These are phyloP conservation scores for Lagenidium giganteum DNA, from an alignment of 352 stramenopile species.

Conservation along the genomic window DNA sequence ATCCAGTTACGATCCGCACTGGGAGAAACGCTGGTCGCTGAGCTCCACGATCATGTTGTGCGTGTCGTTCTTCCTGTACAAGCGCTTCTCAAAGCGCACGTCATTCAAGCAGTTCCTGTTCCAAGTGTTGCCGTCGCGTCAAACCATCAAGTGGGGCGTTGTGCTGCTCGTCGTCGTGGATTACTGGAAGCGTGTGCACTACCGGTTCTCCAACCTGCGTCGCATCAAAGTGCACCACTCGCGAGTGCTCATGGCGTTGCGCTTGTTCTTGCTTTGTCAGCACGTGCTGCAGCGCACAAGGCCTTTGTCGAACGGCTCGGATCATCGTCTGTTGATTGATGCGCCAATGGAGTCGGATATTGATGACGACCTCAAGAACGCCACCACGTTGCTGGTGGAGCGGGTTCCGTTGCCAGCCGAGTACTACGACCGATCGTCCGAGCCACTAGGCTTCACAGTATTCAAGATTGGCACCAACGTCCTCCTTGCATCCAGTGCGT, in stretches of 20 bases:
- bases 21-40: slow-evolving; percentile 83
- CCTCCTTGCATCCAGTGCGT: slow-evolving; percentile 68
- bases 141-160: slow-evolving; percentile 59
- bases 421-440: slow-evolving; percentile 81
- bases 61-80: slow-evolving; percentile 59
- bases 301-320: slow-evolving; percentile 61
- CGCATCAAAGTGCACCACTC: slow-evolving; percentile 84
- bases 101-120: slow-evolving; percentile 65
- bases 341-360: slow-evolving; percentile 83
- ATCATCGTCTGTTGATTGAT: slow-evolving; percentile 78
- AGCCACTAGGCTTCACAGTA: slow-evolving; percentile 67
- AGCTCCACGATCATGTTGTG: slow-evolving; percentile 56
- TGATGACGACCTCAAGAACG: slow-evolving; percentile 85
- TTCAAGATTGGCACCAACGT: slow-evolving; percentile 85
- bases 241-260: slow-evolving; percentile 78
- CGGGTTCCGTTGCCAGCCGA: slow-evolving; percentile 74
- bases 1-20: slow-evolving; percentile 76
- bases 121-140: slow-evolving; percentile 55
- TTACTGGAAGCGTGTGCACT: slow-evolving; percentile 76
- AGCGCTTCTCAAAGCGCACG: slow-evolving; percentile 61
- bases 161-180: slow-evolving; percentile 45
- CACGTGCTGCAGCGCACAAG: slow-evolving; percentile 77
- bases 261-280: slow-evolving; percentile 78
- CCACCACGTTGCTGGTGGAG: slow-evolving; percentile 72
- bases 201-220: slow-evolving; percentile 79